A percentile compares a stretch with the other conserved stretches of the same genome.
Evolutionary conservation across 2,329 filamentous ascomycete species (phyloP).

Genomic region (Trichoderma cornu-damae): DNA sequence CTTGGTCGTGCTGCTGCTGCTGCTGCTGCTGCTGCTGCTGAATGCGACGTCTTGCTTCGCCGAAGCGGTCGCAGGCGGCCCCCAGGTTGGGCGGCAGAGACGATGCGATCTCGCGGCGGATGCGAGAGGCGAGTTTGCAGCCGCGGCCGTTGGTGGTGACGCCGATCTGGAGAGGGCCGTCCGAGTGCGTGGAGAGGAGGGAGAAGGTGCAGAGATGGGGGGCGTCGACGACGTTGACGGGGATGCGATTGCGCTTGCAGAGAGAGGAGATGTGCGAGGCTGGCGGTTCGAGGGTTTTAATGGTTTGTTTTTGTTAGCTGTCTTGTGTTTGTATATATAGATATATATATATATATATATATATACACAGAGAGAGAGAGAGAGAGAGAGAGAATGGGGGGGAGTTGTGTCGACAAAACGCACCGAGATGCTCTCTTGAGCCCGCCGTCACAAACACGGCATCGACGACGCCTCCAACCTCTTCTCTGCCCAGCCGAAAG

Average conservation of each 20-base stretch:
- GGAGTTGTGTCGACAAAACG: constrained; percentile 6
- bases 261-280: constrained; percentile 64
- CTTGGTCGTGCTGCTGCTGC: constrained; percentile 81
- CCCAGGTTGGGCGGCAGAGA: constrained; percentile 73
- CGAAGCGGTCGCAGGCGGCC: constrained; percentile 68
- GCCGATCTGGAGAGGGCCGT: constrained; percentile 89
- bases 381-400: too few relatives aligned
- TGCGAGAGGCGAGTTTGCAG: constrained; percentile 85
- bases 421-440: constrained; percentile 43
- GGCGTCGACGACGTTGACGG: constrained; percentile 86
- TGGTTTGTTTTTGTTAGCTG: too few relatives aligned
- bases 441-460: constrained; percentile 78
- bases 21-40: too few relatives aligned
- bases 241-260: constrained; percentile 76
- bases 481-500: constrained; percentile 69
- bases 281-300: too few relatives aligned
- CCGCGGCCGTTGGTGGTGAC: constrained; percentile 93
- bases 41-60: constrained; percentile 63
- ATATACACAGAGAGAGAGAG: too few relatives aligned
- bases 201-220: constrained; percentile 84
- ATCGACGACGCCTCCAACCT: constrained; percentile 75
- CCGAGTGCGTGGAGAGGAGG: constrained; percentile 79
- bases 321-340: constrained; percentile 3
- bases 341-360: neutral
- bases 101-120: constrained; percentile 81